Evolutionary conservation across 2,329 filamentous ascomycete genomes (phyloP), one percentile per base, ranked within the genome.

Genomic region (Botryotinia globosa): DNA sequence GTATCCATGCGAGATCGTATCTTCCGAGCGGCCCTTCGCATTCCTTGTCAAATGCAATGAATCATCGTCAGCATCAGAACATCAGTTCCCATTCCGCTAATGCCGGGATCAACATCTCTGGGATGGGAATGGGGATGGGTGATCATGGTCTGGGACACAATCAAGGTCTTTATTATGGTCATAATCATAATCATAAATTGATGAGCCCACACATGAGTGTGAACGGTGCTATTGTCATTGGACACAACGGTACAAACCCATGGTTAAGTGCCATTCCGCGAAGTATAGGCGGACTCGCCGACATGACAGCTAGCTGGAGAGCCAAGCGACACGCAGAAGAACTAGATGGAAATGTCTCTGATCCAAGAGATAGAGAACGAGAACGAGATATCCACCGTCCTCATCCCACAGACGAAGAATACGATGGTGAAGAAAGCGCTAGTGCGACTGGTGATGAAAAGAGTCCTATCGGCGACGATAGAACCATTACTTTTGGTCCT

Each of bases 201-300:
- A 56, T 56, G 18, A 68, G 22, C 16, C 54, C 48, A 7, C 65
- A 68, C 18, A 68, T 56, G 25, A 37, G 48, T 42, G 34, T 68
- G 7, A 44, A 42, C 7, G 37, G 65, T n/a, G 20, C 65, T 1
- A 56, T 68, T 48, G 37, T 44, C 25, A 51, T 68, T 25, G 65
- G 48, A 5, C 48, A 51, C 10, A 39, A 10, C 18, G 74, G 72
- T 9, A 73, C 83, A 3, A 84, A 82, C 72, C 84, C 84, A 7
- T 82, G 82, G 77, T 80, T 85, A 12, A 85, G 83, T 73, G 84
- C 84, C 20, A 82, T 85, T 44, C 84, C 85, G 9, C 81, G 84
- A 32, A 82, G 82, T 32, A 75, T 62, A 59, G 25, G 54, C 4
- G 67, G 67, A 10, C 54, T 69, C 9, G 51, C 39, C n/a, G 67